Conservation (phyloP, 23 red algal species). For the Cyanidioschyzon merolae region DNA sequence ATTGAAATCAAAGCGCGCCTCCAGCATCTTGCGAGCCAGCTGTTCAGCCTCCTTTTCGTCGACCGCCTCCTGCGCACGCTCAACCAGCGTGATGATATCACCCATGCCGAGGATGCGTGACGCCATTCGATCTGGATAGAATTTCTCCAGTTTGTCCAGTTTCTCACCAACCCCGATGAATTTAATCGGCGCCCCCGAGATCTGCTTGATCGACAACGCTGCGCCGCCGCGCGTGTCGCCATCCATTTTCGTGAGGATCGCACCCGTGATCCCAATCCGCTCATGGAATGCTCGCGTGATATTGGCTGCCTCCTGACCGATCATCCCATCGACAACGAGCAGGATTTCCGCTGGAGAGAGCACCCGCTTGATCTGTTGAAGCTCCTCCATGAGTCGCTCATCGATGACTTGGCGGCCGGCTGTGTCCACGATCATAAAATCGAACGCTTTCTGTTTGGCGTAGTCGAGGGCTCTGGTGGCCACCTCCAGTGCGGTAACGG, state of each 20-base stretch:
- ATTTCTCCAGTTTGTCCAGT: conserved; percentile 77
- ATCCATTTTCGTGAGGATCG: conserved; percentile 88
- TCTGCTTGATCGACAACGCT: conserved; percentile 69
- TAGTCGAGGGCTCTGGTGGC: conserved; percentile 37
- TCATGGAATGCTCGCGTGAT: conserved; percentile 69
- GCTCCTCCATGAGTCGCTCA: conserved; percentile 70
- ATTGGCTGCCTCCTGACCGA: conserved; percentile 96
- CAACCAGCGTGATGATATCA: conserved; percentile 86
- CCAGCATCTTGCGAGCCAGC: conserved; percentile 92
- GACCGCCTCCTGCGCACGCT: conserved; percentile 82
- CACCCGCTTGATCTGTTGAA: conserved; percentile 49
- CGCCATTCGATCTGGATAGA: conserved; percentile 88
- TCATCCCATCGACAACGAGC: conserved; percentile 97
- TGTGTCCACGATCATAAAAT: conserved; percentile 83
- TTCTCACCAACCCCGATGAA: conserved; percentile 82
- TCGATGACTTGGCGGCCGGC: conserved; percentile 92
- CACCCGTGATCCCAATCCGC: conserved; percentile 67
- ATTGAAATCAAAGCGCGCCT: conserved; percentile 83
- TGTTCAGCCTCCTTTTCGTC: conserved; percentile 65
- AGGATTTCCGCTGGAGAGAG: conserved; percentile 60
- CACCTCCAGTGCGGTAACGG: conserved; percentile 44
- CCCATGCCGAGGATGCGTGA: conserved; percentile 96
- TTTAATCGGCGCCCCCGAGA: conserved; percentile 65
- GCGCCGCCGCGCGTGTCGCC: conserved; percentile 94
- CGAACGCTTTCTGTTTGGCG: conserved; percentile 32